Percentiles rank a stretch among this genome's conserved stretches.
Conservation (phyloP, 192 early-diverging fungal species). For the Gamsiella multidivaricata region DNA sequence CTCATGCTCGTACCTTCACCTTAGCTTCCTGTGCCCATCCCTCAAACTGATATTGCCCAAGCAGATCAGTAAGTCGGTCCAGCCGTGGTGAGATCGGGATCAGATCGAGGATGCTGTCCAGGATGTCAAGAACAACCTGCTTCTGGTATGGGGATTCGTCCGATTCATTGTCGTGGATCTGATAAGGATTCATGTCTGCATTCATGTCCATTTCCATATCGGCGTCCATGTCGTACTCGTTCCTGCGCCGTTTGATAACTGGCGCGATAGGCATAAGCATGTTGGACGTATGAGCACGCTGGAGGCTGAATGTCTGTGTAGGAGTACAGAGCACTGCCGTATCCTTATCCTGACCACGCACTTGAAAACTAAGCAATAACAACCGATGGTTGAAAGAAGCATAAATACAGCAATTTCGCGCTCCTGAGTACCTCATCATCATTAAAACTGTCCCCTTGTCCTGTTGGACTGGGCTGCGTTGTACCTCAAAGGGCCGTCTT, state of each 20-base stretch:
- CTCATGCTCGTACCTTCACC: slow-evolving; percentile 8
- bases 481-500: slow-evolving; percentile 19
- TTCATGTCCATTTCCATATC: slow-evolving; percentile 17
- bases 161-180: background rate
- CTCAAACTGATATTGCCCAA: slow-evolving; percentile 45
- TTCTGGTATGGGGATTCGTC: slow-evolving; percentile 7
- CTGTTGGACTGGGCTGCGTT: too few species aligned
- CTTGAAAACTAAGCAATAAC: slow-evolving; percentile 24
- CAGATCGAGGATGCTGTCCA: slow-evolving; percentile 57
- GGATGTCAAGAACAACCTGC: slow-evolving; percentile 49
- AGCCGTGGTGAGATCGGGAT: slow-evolving; percentile 56
- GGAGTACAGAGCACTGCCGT: slow-evolving; percentile 49
- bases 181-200: background rate
- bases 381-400: background rate
- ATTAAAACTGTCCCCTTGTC: too few species aligned
- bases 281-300: slow-evolving; percentile 49
- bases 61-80: slow-evolving; percentile 50
- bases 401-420: too few species aligned
- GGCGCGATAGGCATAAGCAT: slow-evolving; percentile 43
- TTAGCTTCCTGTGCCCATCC: slow-evolving; percentile 55
- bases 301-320: slow-evolving; percentile 37
- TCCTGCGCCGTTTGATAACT: slow-evolving; percentile 1
- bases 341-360: slow-evolving; percentile 41
- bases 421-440: too few species aligned
- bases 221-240: background rate